These are phyloP conservation scores for Diversispora eburnea DNA, from an alignment of 192 early-diverging fungal genomes.

Conservation along the genomic window DNA sequence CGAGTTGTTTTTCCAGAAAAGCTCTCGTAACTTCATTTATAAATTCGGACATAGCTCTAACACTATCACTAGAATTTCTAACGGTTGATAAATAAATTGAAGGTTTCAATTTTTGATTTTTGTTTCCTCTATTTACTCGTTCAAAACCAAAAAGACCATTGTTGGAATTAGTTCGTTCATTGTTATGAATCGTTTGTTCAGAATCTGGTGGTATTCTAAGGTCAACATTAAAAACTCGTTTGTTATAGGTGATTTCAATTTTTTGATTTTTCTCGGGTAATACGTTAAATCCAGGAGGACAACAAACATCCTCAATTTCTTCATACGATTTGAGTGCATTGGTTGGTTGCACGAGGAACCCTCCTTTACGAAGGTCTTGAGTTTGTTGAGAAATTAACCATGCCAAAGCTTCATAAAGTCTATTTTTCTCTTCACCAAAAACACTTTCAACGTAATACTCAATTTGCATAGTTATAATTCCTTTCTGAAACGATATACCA, in stretches of 20 bases:
- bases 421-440: neutral
- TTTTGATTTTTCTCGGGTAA: slow-evolving; percentile 16
- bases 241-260: slow-evolving; percentile 9
- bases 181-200: neutral
- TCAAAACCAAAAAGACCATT: neutral
- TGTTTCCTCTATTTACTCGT: too few species aligned
- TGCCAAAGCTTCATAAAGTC: slow-evolving; percentile 15
- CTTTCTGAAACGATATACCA: neutral
- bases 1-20: slow-evolving; percentile 4
- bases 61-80: slow-evolving; percentile 14
- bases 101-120: slow-evolving; percentile 9
- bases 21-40: slow-evolving; percentile 14
- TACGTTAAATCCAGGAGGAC: neutral
- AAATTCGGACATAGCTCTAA: slow-evolving; percentile 16
- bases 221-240: slow-evolving; percentile 8
- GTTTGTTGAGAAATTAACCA: slow-evolving; percentile 27
- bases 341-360: slow-evolving; percentile 6
- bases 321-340: neutral
- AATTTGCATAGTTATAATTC: neutral
- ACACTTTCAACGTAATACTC: neutral
- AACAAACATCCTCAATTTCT: slow-evolving; percentile 13
- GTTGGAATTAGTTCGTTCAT: neutral
- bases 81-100: slow-evolving; percentile 24
- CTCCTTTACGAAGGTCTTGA: neutral
- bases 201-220: slow-evolving; percentile 14